Evolutionary conservation across 2,329 filamentous ascomycete genomes (phyloP), one percentile per base, ranked within the genome.

Genomic region (Apiospora pterosperma): DNA sequence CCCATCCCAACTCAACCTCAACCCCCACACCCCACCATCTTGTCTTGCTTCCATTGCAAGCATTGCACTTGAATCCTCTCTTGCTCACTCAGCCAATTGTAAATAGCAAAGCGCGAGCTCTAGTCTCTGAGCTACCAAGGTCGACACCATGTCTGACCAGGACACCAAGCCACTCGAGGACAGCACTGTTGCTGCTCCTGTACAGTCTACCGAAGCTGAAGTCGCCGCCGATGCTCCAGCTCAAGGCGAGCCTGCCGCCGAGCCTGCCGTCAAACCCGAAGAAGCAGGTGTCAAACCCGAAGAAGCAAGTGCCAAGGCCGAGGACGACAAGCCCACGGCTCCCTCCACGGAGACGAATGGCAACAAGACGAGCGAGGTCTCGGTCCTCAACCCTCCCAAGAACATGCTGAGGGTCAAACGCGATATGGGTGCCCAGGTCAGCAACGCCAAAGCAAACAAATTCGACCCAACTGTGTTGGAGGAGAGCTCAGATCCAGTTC

Each of bases 401-500:
- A 70, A 69, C 19, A 78, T 84, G 64, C 76, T 84, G 65, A 82
- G 69, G 80, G 80, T 84, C 77, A 63, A 81, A 76, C 38, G 76
- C 67, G 73, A 75, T 69, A 75, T 31, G 23, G 14, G 16, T 60
- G 76, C 64, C 74, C 81, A 66, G 68, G 72, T 79, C 38, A 75
- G 81, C 69, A 74, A 73, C 66, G 72, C 76, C 69, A 86, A 87
- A 70, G 90, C 90, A 70, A 83, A 84, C 77, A 92, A 92, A 78
- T 92, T 90, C 65, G 89, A 93, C 72, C 85, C 92, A 61, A 88
- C 88, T 60, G 77, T 82, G 39, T 85, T 88, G 68, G 81, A 88
- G 62, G 89, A 92, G 74, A 90, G 90, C 28, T 88, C 91, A 71
- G 92, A 97, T 77, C 91, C 91, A 1, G 84, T 83, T 28, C 87